Evolutionary conservation across 2,329 filamentous ascomycete species (phyloP).

Genomic region (Phialophora tarda): DNA sequence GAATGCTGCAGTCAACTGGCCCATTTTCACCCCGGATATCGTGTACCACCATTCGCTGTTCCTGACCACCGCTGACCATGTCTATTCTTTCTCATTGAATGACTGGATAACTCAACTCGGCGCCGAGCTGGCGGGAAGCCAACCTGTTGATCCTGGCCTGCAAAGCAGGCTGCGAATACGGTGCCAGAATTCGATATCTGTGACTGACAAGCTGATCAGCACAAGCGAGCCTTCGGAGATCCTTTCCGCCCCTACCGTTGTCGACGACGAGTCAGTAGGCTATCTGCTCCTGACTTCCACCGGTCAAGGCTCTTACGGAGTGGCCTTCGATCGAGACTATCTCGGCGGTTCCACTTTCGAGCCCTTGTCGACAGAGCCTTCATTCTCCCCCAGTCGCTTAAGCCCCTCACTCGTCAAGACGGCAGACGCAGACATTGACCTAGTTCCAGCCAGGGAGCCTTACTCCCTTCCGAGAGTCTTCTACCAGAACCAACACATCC

Average conservation of each 20-base stretch:
- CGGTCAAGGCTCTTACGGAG: slow-evolving; percentile 57
- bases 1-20: slow-evolving; percentile 47
- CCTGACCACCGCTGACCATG: slow-evolving; percentile 60
- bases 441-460: slow-evolving; percentile 48
- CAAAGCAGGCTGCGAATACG: slow-evolving; percentile 63
- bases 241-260: slow-evolving; percentile 57
- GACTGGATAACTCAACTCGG: slow-evolving; percentile 64
- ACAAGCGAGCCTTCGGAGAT: slow-evolving; percentile 43
- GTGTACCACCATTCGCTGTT: slow-evolving; percentile 64
- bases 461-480: slow-evolving; percentile 43
- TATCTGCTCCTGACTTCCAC: slow-evolving; percentile 61
- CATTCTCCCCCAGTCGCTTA: slow-evolving; percentile 21
- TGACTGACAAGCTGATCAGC: slow-evolving; percentile 56
- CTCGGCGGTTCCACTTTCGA: slow-evolving; percentile 21
- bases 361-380: slow-evolving; percentile 26
- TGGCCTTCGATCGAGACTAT: slow-evolving; percentile 57
- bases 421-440: slow-evolving; percentile 28
- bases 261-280: slow-evolving; percentile 63
- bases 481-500: slow-evolving; percentile 32
- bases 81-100: slow-evolving; percentile 61
- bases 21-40: slow-evolving; percentile 62
- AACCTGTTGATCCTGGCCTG: slow-evolving; percentile 55
- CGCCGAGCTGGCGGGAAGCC: slow-evolving; percentile 53
- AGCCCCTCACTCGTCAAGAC: slow-evolving; percentile 35
- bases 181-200: slow-evolving; percentile 57